These are phyloP conservation scores for Chloranthus sessilifolius DNA, from an alignment of 164 flowering plant species.

Conservation along the genomic window DNA sequence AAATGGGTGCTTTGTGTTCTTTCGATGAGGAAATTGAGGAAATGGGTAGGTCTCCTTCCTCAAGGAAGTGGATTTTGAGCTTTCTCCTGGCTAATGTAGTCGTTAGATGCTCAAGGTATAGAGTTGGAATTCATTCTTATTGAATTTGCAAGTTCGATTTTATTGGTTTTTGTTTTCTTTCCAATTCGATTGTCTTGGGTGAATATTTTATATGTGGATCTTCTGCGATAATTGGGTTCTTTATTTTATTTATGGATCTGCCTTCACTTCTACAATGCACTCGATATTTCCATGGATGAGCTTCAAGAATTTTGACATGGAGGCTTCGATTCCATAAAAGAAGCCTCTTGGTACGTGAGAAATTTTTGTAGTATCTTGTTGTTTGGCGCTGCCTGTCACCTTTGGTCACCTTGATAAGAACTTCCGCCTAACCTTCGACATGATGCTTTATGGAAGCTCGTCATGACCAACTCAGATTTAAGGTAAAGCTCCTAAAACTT, in stretches of 20 bases:
- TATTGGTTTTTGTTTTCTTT: background rate
- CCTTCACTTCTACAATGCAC: slow-evolving; percentile 38
- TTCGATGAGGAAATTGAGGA: slow-evolving; percentile 82
- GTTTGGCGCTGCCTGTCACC: slow-evolving; percentile 69
- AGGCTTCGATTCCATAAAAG: slow-evolving; percentile 69
- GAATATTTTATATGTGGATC: too few relatives aligned
- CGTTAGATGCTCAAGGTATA: slow-evolving; percentile 83
- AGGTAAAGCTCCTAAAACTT: too few relatives aligned
- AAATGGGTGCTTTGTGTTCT: slow-evolving; percentile 68
- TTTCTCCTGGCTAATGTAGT: slow-evolving; percentile 80
- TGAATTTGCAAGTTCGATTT: too few relatives aligned
- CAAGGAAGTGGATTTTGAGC: slow-evolving; percentile 65
- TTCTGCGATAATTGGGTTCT: background rate
- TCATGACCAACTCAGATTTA: slow-evolving; percentile 43
- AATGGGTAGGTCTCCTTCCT: slow-evolving; percentile 56
- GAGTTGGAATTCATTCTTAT: too few relatives aligned
- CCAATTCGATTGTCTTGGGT: background rate
- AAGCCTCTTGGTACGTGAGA: slow-evolving; percentile 57
- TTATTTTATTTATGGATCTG: background rate
- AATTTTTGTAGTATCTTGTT: slow-evolving; percentile 88
- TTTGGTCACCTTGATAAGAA: slow-evolving; percentile 68
- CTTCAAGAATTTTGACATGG: slow-evolving; percentile 61
- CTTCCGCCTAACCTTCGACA: slow-evolving; percentile 73
- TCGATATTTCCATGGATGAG: slow-evolving; percentile 53
- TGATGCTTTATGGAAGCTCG: slow-evolving; percentile 95